Evolutionary conservation across 257 asterid genomes (phyloP), one percentile per base, ranked within the genome.

Genomic region (Verbena officinalis): DNA sequence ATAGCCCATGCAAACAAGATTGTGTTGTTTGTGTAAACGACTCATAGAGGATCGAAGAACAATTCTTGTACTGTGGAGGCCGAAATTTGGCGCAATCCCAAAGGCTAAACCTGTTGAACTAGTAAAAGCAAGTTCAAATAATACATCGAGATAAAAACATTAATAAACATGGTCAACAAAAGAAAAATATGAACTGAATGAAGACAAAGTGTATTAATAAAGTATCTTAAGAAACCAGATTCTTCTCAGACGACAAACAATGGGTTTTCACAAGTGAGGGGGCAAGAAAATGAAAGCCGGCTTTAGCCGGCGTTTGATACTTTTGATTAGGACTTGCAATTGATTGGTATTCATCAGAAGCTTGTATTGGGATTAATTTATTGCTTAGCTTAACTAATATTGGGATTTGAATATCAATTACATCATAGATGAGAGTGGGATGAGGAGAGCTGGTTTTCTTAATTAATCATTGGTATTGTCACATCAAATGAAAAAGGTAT

Each of bases 231-330:
- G 0, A 38, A 34, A n/a, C n/a, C n/a, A n/a, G 36, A 2, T 2
- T 30, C 15, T 34, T 42, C 24, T 40, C 8, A 50, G 21, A 30
- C 11, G 38, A n/a, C n/a, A 51, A 39, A 52, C 56, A 39, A 24
- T 24, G 19, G 42, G 31, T 40, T 9, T 16, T 19, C 3, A 20
- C 46, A 6, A 33, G 36, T 36, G 38, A 36, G 58, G 5, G 1
- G 24, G 16, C 59, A 19, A 15, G 62, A 48, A 62, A 55, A 51
- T 42, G 73, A 40, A 50, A 42, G 74, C 78, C 74, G 82, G 78
- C 82, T 48, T 15, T 11, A 20, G 81, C 78, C 78, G 76, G 84
- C 81, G 48, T 54, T 71, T 34, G 74, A 72, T 52, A 81, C 81
- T 40, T 54, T 71, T 34, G 74, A 72, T 52, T 68, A 14, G 31